phyloP scores from a whole-genome alignment of 176 grass and related monocot species.

The Zizania latifolia region DNA sequence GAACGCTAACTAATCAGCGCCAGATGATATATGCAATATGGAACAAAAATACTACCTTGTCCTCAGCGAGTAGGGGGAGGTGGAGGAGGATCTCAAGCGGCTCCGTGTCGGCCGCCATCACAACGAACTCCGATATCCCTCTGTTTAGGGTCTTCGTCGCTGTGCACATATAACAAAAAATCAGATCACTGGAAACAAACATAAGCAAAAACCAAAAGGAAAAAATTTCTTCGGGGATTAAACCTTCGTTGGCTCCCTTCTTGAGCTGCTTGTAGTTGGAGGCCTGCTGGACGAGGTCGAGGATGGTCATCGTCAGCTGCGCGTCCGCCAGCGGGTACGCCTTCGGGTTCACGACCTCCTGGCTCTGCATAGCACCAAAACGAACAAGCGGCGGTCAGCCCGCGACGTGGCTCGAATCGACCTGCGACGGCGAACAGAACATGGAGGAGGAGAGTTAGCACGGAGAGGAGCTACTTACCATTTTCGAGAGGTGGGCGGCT shows the following conservation, averaged over 20 bases:
- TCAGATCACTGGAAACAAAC: background rate
- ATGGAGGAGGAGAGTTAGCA: background rate
- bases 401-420: background rate
- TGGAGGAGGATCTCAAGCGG: constrained; percentile 84
- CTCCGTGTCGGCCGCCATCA: constrained; percentile 83
- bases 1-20: background rate
- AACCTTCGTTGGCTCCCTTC: constrained; percentile 87
- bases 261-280: constrained; percentile 88
- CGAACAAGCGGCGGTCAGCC: background rate
- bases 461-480: background rate
- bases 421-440: background rate
- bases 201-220: background rate
- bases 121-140: constrained; percentile 77
- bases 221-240: background rate
- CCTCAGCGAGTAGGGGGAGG: constrained; percentile 70
- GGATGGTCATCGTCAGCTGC: constrained; percentile 61
- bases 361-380: constrained; percentile 36
- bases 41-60: constrained; percentile 44
- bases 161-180: background rate
- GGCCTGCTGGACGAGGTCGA: constrained; percentile 74
- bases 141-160: constrained; percentile 80
- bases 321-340: constrained; percentile 80
- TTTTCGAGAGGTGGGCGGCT: background rate
- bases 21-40: background rate
- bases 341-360: constrained; percentile 80